Base-by-base conservation (phyloP, 441 rosid species). In the Biscutella laevigata region DNA sequence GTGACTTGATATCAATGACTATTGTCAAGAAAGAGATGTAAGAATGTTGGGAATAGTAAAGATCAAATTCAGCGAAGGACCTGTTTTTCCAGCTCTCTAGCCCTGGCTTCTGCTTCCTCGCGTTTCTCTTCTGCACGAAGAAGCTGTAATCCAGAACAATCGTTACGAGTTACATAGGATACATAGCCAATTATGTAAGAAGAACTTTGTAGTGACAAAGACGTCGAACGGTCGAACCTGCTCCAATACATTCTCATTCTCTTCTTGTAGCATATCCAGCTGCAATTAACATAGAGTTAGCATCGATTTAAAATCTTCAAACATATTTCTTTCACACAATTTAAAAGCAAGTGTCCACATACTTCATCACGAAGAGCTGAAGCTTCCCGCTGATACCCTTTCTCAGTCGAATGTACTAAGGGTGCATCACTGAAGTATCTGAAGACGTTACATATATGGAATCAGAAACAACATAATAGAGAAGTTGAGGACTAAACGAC, bases 331-430 rank as follows among this genome's bases (percentile, higher is more conserved):
- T 14, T 13, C n/a, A n/a, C n/a, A n/a, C n/a, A n/a, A n/a, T n/a
- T 17, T n/a, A 19, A 39, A 59, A 32, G 21, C 8, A n/a, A 42
- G 6, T 11, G 25, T 11, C 2, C 8, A 61, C 47, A 27, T 47
- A 67, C 99, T 77, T 94, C 99, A 80, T 92, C 99, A 55, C 76
- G 95, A 69, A 92, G 97, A 13, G 85, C 88, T 59, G 97, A 86
- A 59, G 97, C 80, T 77, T 84, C 94, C n/a, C 66, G 86, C 62
- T 74, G 78, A 77, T 84, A 80, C 44, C 83, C 84, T 3, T 64
- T 26, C 53, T 73, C 88, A 70, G 77, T 78, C 34, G 64, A 41
- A 59, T 70, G 75, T 4, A 61, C 43, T n/a, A 59, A 76, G 6
- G 71, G 73, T 33, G 67, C 68, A 63, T 86, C 77, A 34, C 79